Evolutionary conservation across 2,329 filamentous ascomycete genomes (phyloP).

Genomic region (Metarhizium sp.): DNA sequence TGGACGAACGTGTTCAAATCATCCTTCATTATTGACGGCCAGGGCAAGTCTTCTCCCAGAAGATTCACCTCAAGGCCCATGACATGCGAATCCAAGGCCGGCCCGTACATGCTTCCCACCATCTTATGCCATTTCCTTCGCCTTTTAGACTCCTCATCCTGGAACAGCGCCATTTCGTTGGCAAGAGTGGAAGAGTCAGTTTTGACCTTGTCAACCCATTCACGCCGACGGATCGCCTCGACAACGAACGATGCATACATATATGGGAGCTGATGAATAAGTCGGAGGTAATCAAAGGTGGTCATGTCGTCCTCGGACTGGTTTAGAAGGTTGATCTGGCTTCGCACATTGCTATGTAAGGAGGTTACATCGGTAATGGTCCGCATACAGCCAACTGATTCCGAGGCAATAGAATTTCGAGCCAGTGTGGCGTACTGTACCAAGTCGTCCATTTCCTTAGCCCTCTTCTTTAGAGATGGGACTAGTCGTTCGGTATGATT

Average conservation of each 20-base stretch:
- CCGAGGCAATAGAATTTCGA: conserved; percentile 57
- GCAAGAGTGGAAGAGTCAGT: conserved; percentile 78
- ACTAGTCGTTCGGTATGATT: conserved; percentile 54
- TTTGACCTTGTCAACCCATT: conserved; percentile 89
- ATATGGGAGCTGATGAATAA: conserved; percentile 75
- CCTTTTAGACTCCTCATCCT: conserved; percentile 85
- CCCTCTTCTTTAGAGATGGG: conserved; percentile 46
- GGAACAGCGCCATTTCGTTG: conserved; percentile 85
- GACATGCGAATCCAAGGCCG: conserved; percentile 58
- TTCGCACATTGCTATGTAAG: conserved; percentile 61
- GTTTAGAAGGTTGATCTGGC: conserved; percentile 61
- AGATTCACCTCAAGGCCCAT: conserved; percentile 79
- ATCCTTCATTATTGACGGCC: conserved; percentile 67
- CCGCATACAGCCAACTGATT: conserved; percentile 68
- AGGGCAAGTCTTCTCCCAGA: conserved; percentile 65
- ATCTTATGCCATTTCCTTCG: conserved; percentile 85
- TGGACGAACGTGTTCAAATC: conserved; percentile 70
- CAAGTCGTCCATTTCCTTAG: conserved; percentile 52
- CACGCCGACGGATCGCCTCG: conserved; percentile 75
- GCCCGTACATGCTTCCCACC: conserved; percentile 65
- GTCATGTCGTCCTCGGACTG: conserved; percentile 67
- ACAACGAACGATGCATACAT: conserved; percentile 84
- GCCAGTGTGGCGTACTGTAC: conserved; percentile 50
- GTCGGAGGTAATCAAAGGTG: conserved; percentile 69
- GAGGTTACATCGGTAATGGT: conserved; percentile 73